These are phyloP conservation scores for Juglanconis sp. DNA, from an alignment of 2,329 filamentous ascomycete genomes.

Conservation along the genomic window DNA sequence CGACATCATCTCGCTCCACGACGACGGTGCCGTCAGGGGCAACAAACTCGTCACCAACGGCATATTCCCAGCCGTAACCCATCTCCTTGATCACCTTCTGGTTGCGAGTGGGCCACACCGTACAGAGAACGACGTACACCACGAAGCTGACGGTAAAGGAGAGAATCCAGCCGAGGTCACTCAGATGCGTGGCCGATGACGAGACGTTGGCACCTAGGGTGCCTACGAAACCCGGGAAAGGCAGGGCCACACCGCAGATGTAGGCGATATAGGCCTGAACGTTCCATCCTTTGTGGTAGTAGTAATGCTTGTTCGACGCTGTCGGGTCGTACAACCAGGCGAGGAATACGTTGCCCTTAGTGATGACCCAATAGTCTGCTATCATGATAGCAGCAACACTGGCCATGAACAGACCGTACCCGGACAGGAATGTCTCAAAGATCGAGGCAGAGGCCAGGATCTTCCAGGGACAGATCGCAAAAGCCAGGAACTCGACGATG, in stretches of 20 bases:
- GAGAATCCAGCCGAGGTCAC: constrained; percentile 33
- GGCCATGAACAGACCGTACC: constrained; percentile 23
- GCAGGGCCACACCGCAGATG: constrained; percentile 29
- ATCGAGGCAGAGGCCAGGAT: constrained; percentile 21
- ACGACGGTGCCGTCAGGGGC: constrained; percentile 11
- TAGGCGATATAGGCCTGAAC: constrained; percentile 33
- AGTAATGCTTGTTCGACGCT: constrained; percentile 29
- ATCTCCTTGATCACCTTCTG: constrained; percentile 10
- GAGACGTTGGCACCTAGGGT: constrained; percentile 30
- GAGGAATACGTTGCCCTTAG: constrained; percentile 32
- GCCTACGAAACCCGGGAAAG: constrained; percentile 33
- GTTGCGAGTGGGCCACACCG: constrained; percentile 25
- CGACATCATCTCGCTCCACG: constrained; percentile 3
- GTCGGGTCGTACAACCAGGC: constrained; percentile 30
- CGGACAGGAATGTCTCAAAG: constrained; percentile 22
- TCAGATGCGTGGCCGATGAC: constrained; percentile 27
- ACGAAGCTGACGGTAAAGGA: constrained; percentile 30
- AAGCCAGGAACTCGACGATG: constrained; percentile 20
- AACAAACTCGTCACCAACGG: constrained; percentile 10
- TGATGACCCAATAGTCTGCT: constrained; percentile 31
- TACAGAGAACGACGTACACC: constrained; percentile 32
- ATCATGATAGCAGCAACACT: constrained; percentile 21
- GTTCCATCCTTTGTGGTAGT: constrained; percentile 32
- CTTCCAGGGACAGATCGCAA: constrained; percentile 24
- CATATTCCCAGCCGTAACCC: constrained; percentile 10